Base-by-base conservation (phyloP, 2,329 filamentous ascomycete species). In the Epichloe scottii region DNA sequence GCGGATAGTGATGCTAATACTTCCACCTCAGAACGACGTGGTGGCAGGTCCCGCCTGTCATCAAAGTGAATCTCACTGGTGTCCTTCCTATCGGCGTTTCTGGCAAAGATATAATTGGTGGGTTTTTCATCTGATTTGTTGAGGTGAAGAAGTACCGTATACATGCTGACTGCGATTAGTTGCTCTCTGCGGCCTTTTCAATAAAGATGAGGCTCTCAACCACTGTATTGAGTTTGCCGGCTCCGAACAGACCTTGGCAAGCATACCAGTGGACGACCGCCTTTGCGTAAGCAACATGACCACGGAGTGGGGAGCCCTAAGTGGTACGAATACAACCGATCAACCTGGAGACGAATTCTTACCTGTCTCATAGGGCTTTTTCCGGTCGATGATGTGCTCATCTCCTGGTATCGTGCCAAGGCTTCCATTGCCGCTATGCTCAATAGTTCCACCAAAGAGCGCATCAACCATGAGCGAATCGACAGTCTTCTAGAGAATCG, bases 171-270 rank as follows among this genome's bases (percentile, higher is more conserved):
- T 23, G 21, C 0, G 91, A 89, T 33, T 97, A 57, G 79, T 96
- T 26, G 87, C 89, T 0, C 76, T 97, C 1, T 94, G 88, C 58
- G 87, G 86, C 1, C 69, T 95, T 0, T 94, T 97, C 72, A 81
- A 85, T 50, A 85, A 89, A 58, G 88, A 95, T 43, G 88, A 96
- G 40, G 91, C 96, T 0, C 75, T 96, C 14, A 97, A 97, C 69
- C 89, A 95, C 63, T 82, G 82, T 5, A 83, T 97, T 54, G 91
- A 97, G 62, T 95, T 96, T 61, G 82, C 81, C 0, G 91, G 90
- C 12, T 82, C 83, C 0, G 81, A 88, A 56, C 75, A 89, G 63
- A 95, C 89, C 0, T 78, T 93, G 74, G 62, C 69, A 42, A 89
- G 78, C 60, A 72, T 95, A 1, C 72, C 82, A 0, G 71, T 95